Percentiles rank a stretch among this genome's conserved stretches.
phyloP scores from a whole-genome alignment of 306 rosid species.

The Medicago ruthenica region DNA sequence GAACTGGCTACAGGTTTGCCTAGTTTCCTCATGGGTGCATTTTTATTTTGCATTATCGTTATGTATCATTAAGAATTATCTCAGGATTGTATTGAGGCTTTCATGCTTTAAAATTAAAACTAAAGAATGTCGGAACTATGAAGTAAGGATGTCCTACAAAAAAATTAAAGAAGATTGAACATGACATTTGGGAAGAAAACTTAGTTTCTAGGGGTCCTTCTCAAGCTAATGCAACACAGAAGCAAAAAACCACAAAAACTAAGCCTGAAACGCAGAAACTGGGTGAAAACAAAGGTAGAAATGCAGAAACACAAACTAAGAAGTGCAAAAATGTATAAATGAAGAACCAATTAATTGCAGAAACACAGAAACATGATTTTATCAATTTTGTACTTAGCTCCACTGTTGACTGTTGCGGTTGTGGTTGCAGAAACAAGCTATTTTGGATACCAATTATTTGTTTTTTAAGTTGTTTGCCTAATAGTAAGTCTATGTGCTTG shows the following conservation, averaged over 20 bases:
- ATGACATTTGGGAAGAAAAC: neutral
- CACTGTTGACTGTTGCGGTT: neutral
- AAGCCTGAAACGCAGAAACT: neutral
- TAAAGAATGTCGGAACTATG: slow-evolving; percentile 25
- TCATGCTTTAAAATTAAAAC: slow-evolving; percentile 24
- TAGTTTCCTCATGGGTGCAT: slow-evolving; percentile 23
- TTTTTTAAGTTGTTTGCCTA: slow-evolving; percentile 25
- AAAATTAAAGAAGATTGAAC: slow-evolving; percentile 27
- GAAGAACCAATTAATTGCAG: slow-evolving; percentile 1
- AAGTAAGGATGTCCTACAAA: slow-evolving; percentile 10
- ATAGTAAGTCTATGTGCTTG: slow-evolving; percentile 26
- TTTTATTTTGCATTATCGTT: slow-evolving; percentile 23
- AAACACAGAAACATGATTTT: neutral
- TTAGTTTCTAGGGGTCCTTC: no score
- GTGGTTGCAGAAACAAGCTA: neutral
- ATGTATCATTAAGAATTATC: slow-evolving; percentile 23
- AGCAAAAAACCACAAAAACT: no score
- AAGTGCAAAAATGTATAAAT: neutral
- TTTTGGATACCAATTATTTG: neutral
- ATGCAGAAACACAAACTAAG: neutral
- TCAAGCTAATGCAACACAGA: no score
- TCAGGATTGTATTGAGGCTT: slow-evolving; percentile 37
- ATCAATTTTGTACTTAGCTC: neutral
- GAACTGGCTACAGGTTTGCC: slow-evolving; percentile 89
- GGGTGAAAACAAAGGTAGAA: neutral